Percentiles rank a stretch among this genome's conserved stretches.
phyloP scores from a whole-genome alignment of 2,329 filamentous ascomycete species.

The Diaporthe ampelina region DNA sequence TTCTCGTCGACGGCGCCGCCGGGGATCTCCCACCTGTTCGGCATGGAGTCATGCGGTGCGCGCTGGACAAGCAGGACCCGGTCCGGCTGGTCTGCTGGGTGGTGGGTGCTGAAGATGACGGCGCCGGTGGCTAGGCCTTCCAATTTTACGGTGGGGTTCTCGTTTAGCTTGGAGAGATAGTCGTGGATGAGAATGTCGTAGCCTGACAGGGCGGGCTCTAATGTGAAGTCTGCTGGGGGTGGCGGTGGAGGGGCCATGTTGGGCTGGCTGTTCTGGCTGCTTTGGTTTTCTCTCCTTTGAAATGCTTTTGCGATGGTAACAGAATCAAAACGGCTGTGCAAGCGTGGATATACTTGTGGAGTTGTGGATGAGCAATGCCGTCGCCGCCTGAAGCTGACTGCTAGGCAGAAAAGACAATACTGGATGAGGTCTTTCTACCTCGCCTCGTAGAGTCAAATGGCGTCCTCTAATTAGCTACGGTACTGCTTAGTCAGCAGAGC shows the following conservation, averaged over 20 bases:
- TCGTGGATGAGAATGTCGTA: constrained; percentile 43
- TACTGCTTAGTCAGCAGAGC: too few species aligned
- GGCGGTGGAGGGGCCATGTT: constrained; percentile 19
- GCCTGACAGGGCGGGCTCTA: constrained; percentile 42
- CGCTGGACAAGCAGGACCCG: constrained; percentile 57
- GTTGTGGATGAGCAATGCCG: background rate
- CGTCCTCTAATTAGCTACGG: too few species aligned
- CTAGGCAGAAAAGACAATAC: background rate
- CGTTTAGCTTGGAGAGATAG: constrained; percentile 44
- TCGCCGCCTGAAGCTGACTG: background rate
- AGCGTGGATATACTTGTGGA: background rate
- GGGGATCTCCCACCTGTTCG: constrained; percentile 57
- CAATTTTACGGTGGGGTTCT: constrained; percentile 25
- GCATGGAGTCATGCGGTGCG: constrained; percentile 55
- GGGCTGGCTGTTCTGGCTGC: background rate
- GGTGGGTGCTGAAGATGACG: constrained; percentile 47
- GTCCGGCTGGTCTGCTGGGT: constrained; percentile 36
- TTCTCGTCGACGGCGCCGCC: constrained; percentile 58
- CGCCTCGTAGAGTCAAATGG: too few species aligned
- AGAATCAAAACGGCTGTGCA: background rate
- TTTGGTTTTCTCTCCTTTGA: too few species aligned
- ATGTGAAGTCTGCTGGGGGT: constrained; percentile 45
- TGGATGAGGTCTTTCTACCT: too few species aligned
- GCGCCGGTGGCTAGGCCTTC: constrained; percentile 46
- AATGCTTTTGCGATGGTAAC: too few species aligned